These are phyloP conservation scores for Septoria linicola DNA, from an alignment of 2,329 filamentous ascomycete species.

Conservation along the genomic window DNA sequence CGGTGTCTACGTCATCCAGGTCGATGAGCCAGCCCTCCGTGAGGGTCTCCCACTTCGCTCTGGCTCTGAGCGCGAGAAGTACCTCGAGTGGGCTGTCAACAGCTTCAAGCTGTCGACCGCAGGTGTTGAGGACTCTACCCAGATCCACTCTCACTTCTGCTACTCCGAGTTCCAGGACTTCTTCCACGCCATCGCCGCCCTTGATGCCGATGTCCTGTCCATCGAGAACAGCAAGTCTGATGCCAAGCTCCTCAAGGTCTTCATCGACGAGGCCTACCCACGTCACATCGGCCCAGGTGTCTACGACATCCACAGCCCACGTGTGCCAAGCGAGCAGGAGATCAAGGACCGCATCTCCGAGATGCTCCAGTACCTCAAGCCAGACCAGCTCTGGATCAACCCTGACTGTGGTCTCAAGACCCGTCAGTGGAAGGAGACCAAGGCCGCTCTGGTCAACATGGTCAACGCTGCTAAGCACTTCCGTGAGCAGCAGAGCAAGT, in stretches of 20 bases:
- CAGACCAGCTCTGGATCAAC: slow-evolving; percentile 99
- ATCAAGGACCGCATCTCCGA: slow-evolving; percentile 96
- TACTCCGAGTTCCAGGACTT: slow-evolving; percentile 99
- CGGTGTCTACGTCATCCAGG: slow-evolving; percentile 96
- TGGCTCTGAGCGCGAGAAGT: slow-evolving; percentile 92
- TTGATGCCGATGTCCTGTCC: slow-evolving; percentile 96
- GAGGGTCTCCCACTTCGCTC: slow-evolving; percentile 96
- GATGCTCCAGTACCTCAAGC: slow-evolving; percentile 95
- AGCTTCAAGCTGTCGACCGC: slow-evolving; percentile 95
- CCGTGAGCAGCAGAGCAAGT: slow-evolving; percentile 61
- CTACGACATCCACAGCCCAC: slow-evolving; percentile 99
- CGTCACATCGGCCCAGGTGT: slow-evolving; percentile 96
- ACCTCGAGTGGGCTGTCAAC: slow-evolving; percentile 96
- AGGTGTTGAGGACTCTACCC: slow-evolving; percentile 90
- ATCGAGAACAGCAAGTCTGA: slow-evolving; percentile 99
- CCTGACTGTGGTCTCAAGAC: slow-evolving; percentile 99
- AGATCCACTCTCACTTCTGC: slow-evolving; percentile 99
- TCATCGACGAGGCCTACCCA: slow-evolving; percentile 94
- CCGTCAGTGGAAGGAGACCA: slow-evolving; percentile 97
- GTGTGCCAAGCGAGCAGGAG: slow-evolving; percentile 95
- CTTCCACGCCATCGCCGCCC: slow-evolving; percentile 98
- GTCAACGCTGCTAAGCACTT: slow-evolving; percentile 96
- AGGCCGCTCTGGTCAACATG: slow-evolving; percentile 93
- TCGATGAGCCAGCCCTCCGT: slow-evolving; percentile 98
- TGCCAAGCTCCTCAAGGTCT: slow-evolving; percentile 98